Base-by-base conservation (phyloP, 345 rosid species). In the Mercurialis annua region DNA sequence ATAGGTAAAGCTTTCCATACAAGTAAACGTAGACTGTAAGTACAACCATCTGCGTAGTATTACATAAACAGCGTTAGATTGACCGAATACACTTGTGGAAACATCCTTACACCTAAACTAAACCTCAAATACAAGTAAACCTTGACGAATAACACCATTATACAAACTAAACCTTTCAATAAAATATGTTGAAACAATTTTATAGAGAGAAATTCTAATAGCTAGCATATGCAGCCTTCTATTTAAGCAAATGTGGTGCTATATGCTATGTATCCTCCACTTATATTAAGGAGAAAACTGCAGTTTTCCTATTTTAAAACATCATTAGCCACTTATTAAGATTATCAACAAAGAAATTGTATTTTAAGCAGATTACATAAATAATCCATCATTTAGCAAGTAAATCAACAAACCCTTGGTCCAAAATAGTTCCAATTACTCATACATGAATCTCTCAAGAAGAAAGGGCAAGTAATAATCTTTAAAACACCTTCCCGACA, bases 1-100 rank as follows among this genome's bases (percentile, higher is more conserved):
- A 77, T 65, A 94, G 46, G 81, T 91, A 94, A 56, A 94, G 91
- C 78, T 83, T 89, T 16, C 97, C 96, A 49, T 94, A 94, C 84
- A 94, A 79, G 88, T 77, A 91, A 53, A 80, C 72, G 66, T 91
- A 94, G 51, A 86, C 90, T 14, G 85, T 79, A 36, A 91, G 78
- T 81, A 86, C 88, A 66, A 86, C 87, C 68, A 91, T 21, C 99
- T 94, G 92, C 80, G 74, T 38, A 48, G 51, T 46, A 67, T 6
- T 12, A 26, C 21, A 59, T 26, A 66, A 7, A 12, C 18, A 27
- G 0, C 47, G 34, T 73, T 21, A 59, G 68, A 33, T 43, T 21
- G 29, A 49, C 48, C 23, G 40, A 43, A 23, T 33, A 14, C 15
- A 46, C 30, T 21, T 30, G 47, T 38, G 46, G 8, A 42, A 31